Evolutionary conservation across 768 basidiomycete genomes (phyloP), one percentile per base, ranked within the genome.

Genomic region (Saitozyma podzolica): DNA sequence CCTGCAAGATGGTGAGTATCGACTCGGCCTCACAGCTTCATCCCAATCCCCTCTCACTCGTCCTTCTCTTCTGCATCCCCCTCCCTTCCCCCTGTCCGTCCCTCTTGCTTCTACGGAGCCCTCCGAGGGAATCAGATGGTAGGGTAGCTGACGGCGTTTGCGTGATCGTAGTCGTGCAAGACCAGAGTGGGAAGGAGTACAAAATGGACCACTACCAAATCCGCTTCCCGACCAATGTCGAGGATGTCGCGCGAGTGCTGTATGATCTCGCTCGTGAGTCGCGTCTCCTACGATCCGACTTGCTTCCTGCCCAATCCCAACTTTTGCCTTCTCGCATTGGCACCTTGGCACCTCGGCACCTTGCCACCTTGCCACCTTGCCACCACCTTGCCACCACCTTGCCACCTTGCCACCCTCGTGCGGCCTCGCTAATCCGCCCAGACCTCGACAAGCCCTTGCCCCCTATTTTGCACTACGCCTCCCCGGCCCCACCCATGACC

Each of bases 201-300:
- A 91, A 87, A 78, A 97, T 97, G 95, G 95, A 99, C 76, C 88
- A 95, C 77, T 95, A 87, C 75, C 92, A 91, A 29, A 90, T 88
- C 16, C 85, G 95, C 39, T 95, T 89, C 80, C 95, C 95, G 0
- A 98, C 95, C 29, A 92, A 92, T 71, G 87, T 91, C 10, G 72
- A 87, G 40, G 94, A 97, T 73, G 88, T 97, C 58, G 92, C 89
- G 2, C 82, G 85, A 19, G 94, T 95, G 72, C 83, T 97, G 40
- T 87, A 88, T 49, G 87, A 89, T 45, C 82, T 95, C 4, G 82
- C 86, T 20, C 83, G 91, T 92, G 64, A 54, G 84, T 41, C 7
- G 40, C 2, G 29, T 29, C 5, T 29, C 29, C 29, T 29, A 2
- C 29, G 29, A 29, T 52, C 3, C 47, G 16, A 4, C 53, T 56